Evolutionary conservation across 495 filamentous ascomycete species (phyloP).

Genomic region (Podospora comata): DNA sequence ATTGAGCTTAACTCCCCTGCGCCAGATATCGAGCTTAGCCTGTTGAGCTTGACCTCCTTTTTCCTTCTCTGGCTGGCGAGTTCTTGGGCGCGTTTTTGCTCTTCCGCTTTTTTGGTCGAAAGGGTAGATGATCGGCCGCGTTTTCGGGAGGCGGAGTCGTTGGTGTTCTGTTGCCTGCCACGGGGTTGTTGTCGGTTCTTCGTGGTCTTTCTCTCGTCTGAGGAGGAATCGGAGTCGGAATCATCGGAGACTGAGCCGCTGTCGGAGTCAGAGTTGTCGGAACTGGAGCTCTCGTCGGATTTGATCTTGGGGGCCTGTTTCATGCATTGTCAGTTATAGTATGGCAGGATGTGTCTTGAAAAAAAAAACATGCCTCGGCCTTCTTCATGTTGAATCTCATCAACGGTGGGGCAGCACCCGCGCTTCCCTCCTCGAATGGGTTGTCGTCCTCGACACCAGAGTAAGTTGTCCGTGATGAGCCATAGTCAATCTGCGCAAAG

Average conservation of each 20-base stretch:
- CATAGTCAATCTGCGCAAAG: slow-evolving; percentile 47
- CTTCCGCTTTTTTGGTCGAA: slow-evolving; percentile 35
- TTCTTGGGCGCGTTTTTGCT: slow-evolving; percentile 41
- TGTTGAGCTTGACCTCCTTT: slow-evolving; percentile 58
- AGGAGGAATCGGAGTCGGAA: slow-evolving; percentile 1
- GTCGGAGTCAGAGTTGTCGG: slow-evolving; percentile 22
- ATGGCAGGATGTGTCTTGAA: not conserved
- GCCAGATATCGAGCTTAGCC: slow-evolving; percentile 48
- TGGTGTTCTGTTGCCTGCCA: slow-evolving; percentile 18
- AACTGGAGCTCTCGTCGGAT: slow-evolving; percentile 14
- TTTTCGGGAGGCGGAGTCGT: slow-evolving; percentile 16
- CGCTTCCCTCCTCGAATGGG: slow-evolving; percentile 7
- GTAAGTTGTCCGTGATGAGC: slow-evolving; percentile 4
- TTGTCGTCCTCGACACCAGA: slow-evolving; percentile 16
- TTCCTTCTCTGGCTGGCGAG: slow-evolving; percentile 52
- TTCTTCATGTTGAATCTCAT: slow-evolving; percentile 46
- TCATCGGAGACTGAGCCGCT: slow-evolving; percentile 11
- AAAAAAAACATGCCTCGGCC: slow-evolving; percentile 30
- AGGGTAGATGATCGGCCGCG: slow-evolving; percentile 24
- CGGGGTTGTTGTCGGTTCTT: slow-evolving; percentile 15
- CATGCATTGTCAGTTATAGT: not conserved
- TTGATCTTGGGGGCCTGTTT: slow-evolving; percentile 14
- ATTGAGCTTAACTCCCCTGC: slow-evolving; percentile 46
- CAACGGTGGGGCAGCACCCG: slow-evolving; percentile 10
- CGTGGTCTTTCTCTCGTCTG: slow-evolving; percentile 9